Conservation (phyloP, 106 monocot genomes). For the Acanthochlamys bracteata region DNA sequence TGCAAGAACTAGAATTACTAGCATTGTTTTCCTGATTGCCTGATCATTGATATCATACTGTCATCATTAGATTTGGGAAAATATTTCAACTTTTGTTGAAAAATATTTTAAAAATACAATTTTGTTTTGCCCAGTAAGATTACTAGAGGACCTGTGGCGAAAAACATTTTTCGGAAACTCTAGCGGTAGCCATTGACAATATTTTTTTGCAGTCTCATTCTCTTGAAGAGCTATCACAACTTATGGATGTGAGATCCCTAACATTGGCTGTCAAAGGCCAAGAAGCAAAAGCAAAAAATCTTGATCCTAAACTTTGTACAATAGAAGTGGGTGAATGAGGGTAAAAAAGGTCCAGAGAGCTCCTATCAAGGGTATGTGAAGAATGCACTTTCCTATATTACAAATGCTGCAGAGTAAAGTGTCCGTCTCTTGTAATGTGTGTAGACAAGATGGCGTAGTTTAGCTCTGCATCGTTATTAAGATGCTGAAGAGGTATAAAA, state of each 20-base stretch:
- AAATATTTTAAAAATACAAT: background rate
- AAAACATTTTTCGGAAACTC: conserved; percentile 39
- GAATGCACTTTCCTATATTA: too few species aligned
- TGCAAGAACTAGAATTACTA: conserved; percentile 74
- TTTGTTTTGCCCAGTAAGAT: background rate
- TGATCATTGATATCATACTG: conserved; percentile 5
- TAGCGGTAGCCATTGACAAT: too few species aligned
- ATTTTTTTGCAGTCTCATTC: conserved; percentile 34
- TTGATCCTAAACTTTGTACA: conserved; percentile 7
- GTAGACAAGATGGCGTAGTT: too few species aligned
- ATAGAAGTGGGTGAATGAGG: too few species aligned
- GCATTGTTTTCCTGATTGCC: conserved; percentile 91
- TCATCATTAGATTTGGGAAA: background rate
- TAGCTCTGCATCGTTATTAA: too few species aligned
- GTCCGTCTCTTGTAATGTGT: too few species aligned
- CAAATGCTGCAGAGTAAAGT: too few species aligned
- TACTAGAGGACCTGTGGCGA: conserved; percentile 82
- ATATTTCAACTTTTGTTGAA: too few species aligned
- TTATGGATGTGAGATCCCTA: conserved; percentile 50
- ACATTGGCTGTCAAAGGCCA: conserved; percentile 34
- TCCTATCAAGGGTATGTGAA: too few species aligned
- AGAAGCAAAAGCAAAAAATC: conserved; percentile 32
- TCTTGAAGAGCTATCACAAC: conserved; percentile 36
- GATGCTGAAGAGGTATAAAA: too few species aligned
- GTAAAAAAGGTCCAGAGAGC: too few species aligned